These are phyloP conservation scores for Aureobasidium mangrovei DNA, from an alignment of 2,329 filamentous ascomycete genomes.

Conservation along the genomic window DNA sequence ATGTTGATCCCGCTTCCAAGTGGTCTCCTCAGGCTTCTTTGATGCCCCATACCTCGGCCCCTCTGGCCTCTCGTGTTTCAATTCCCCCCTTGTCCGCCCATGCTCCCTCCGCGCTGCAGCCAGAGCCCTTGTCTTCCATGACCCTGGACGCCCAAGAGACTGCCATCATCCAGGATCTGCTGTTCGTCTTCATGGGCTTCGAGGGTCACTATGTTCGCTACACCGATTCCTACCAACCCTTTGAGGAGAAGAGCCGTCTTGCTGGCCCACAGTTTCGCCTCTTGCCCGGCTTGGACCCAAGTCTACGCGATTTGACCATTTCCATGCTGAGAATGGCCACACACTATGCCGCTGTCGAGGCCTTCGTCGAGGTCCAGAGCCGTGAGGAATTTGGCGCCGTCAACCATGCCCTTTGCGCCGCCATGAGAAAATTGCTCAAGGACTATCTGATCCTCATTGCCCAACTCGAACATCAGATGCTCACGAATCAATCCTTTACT, in stretches of 20 bases:
- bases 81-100: slow-evolving; percentile 54
- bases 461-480: slow-evolving; percentile 84
- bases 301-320: slow-evolving; percentile 73
- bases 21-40: slow-evolving; percentile 79
- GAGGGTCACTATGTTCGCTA: slow-evolving; percentile 97
- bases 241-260: slow-evolving; percentile 77
- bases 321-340: slow-evolving; percentile 93
- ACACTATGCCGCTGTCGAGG: slow-evolving; percentile 82
- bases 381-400: slow-evolving; percentile 87
- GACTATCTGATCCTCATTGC: slow-evolving; percentile 90
- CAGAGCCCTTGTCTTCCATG: slow-evolving; percentile 59
- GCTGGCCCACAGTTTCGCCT: slow-evolving; percentile 75
- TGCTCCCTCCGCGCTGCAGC: slow-evolving; percentile 61
- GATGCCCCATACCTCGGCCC: slow-evolving; percentile 59
- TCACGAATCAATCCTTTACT: slow-evolving; percentile 83
- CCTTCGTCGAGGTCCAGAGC: slow-evolving; percentile 91
- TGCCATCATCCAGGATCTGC: slow-evolving; percentile 76
- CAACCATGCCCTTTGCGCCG: slow-evolving; percentile 92
- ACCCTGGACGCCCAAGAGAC: slow-evolving; percentile 76
- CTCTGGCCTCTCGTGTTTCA: slow-evolving; percentile 61
- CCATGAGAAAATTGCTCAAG: slow-evolving; percentile 80
- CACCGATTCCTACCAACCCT: slow-evolving; percentile 69
- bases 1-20: slow-evolving; percentile 15
- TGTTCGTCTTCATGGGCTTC: slow-evolving; percentile 96
- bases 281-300: slow-evolving; percentile 77